Evolutionary conservation across 768 basidiomycete species (phyloP), one percentile per base, ranked within the genome.

Genomic region (Russula dissimulans): DNA sequence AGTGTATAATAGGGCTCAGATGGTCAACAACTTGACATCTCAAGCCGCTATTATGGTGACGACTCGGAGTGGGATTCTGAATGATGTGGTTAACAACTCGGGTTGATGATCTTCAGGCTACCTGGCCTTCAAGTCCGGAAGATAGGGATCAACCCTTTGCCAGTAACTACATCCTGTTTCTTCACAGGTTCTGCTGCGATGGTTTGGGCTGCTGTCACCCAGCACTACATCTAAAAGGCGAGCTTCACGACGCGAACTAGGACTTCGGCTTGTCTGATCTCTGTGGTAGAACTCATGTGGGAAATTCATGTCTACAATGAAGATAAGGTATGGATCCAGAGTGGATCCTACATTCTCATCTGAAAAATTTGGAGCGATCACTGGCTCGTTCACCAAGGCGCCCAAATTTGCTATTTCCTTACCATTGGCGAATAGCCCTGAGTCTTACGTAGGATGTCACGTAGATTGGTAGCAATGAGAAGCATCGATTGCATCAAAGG

Each of bases 321-420:
- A 0, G 54, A 65, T 64, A 77, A 80, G 71, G 86, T 90, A 12
- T 89, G 88, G 88, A 83, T 83, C 51, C 87, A 89, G 67, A 78
- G 82, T 8, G 87, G 86, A 58, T 77, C 83, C 8, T 88, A 88
- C 69, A 71, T 87, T 45, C 73, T 88, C 51, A 78, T 88, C 80
- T 68, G 89, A 91, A 73, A 91, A 92, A 69, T 78, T 90, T 50
- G 87, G 87, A 1, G 84, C 84, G 5, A 88, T 92, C 73, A 91
- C 89, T 0, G 86, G 87, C 8, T 79, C 89, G 18, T 92, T 86
- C 74, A 89, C 86, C 32, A 91, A 92, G 72, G 91, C 90, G n/a
- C 91, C 91, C 14, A 83, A 77, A 71, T 26, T 26, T 26, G 22
- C 22, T n/a, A n/a, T n/a, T n/a, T n/a, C n/a, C n/a, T n/a, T n/a